Conservation (phyloP, 208 protist genomes). For the Trypanosoma congolense region DNA sequence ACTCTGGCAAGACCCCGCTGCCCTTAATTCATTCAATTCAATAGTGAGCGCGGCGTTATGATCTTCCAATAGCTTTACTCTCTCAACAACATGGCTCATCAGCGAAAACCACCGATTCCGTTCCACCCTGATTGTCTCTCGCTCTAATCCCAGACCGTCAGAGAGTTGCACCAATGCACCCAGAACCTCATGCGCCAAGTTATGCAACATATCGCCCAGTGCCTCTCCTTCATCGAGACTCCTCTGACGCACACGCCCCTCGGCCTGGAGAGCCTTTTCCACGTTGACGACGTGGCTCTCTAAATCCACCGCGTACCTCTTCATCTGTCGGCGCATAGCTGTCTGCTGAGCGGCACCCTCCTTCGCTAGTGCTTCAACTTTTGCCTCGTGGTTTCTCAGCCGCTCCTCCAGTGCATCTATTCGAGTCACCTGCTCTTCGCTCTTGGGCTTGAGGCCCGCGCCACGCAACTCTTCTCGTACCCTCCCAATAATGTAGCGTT, state of each 20-base stretch:
- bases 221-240: background rate
- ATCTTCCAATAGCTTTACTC: constrained; percentile 20
- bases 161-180: constrained; percentile 27
- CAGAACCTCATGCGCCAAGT: constrained; percentile 25
- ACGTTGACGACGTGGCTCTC: background rate
- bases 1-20: background rate
- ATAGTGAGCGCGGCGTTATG: constrained; percentile 13
- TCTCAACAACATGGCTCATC: constrained; percentile 24
- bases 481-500: constrained; percentile 36
- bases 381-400: constrained; percentile 28
- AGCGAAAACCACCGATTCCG: constrained; percentile 24
- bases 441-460: background rate
- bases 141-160: constrained; percentile 29
- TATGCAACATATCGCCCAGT: no score
- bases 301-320: constrained; percentile 12
- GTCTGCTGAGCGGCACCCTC: constrained; percentile 26
- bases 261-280: constrained; percentile 3
- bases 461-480: constrained; percentile 21
- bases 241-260: no score
- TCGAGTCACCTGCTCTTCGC: no score
- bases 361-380: constrained; percentile 33
- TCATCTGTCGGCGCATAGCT: constrained; percentile 24
- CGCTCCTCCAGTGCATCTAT: constrained; percentile 27
- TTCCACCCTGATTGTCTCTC: constrained; percentile 19
- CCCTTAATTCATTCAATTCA: constrained; percentile 8